Conservation (phyloP, 768 basidiomycete genomes). For the Macrocybe gigantea region DNA sequence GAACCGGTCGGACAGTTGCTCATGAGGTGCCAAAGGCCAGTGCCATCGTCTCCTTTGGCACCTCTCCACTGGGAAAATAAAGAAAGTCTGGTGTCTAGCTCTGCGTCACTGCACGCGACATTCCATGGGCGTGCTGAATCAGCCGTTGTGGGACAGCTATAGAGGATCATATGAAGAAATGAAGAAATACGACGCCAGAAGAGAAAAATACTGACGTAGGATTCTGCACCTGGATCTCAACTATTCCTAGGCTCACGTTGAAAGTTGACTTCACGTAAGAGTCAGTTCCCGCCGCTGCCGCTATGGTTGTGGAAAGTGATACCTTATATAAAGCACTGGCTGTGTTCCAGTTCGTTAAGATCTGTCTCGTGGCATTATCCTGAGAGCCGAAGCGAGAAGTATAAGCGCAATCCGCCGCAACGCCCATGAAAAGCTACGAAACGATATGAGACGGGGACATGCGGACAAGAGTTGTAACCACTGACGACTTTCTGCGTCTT, state of each 20-base stretch:
- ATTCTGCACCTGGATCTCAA: constrained; percentile 71
- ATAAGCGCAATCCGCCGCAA: constrained; percentile 85
- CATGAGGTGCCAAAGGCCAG: constrained; percentile 87
- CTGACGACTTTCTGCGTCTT: constrained; percentile 62
- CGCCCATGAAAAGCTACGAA: constrained; percentile 67
- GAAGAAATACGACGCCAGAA: background rate
- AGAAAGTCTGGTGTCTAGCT: constrained; percentile 68
- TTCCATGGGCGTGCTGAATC: constrained; percentile 68
- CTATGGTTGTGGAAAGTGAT: background rate
- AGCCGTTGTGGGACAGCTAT: constrained; percentile 56
- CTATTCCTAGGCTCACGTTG: constrained; percentile 80
- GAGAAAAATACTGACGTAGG: constrained; percentile 28
- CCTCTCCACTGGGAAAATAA: constrained; percentile 83
- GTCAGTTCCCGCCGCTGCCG: background rate
- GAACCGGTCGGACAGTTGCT: constrained; percentile 77
- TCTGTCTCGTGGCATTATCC: constrained; percentile 65
- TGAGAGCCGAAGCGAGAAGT: constrained; percentile 55
- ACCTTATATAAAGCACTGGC: constrained; percentile 70
- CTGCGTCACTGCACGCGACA: constrained; percentile 49
- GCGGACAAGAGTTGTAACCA: constrained; percentile 2
- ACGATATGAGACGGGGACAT: constrained; percentile 2
- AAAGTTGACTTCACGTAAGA: constrained; percentile 50
- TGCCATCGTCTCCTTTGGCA: constrained; percentile 60
- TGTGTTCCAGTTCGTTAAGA: constrained; percentile 77
- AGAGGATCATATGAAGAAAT: background rate